Percentiles rank a stretch among this genome's conserved stretches.
phyloP scores from a whole-genome alignment of 345 rosid genomes.

The Kandelia obovata region DNA sequence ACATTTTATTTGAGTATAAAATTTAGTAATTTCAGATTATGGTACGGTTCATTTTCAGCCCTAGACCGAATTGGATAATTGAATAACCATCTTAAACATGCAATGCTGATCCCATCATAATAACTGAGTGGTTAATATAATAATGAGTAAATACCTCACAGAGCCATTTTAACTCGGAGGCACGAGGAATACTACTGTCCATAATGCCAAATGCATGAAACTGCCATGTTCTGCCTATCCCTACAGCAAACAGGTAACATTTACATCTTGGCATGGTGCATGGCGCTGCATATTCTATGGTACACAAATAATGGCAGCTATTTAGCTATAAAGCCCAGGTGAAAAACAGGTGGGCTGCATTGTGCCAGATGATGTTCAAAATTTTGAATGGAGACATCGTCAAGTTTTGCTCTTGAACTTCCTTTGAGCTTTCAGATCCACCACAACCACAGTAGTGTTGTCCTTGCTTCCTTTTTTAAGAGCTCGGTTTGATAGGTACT shows the following conservation, averaged over 20 bases:
- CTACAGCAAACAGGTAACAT: conserved; percentile 26
- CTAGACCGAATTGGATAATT: no score
- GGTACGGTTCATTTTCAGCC: no score
- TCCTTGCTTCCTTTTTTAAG: conserved; percentile 91
- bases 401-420: conserved; percentile 75
- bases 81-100: no score
- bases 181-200: conserved; percentile 30
- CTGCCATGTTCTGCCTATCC: conserved; percentile 22
- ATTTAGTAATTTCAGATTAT: no score
- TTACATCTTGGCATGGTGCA: conserved; percentile 28
- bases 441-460: conserved; percentile 70
- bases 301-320: conserved; percentile 16
- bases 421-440: conserved; percentile 92
- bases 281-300: conserved; percentile 13
- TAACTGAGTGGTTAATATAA: conserved; percentile 22
- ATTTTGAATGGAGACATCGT: background rate
- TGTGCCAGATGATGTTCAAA: conserved; percentile 10
- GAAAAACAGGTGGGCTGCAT: conserved; percentile 37
- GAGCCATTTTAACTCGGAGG: conserved; percentile 46
- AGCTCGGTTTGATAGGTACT: conserved; percentile 71
- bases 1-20: no score
- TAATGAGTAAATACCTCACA: conserved; percentile 31
- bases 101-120: background rate
- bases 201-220: conserved; percentile 17
- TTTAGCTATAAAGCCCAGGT: conserved; percentile 28